A percentile compares a stretch with the other conserved stretches of the same genome.
Evolutionary conservation across 441 rosid genomes (phyloP).

Genomic region (Sinapis alba): DNA sequence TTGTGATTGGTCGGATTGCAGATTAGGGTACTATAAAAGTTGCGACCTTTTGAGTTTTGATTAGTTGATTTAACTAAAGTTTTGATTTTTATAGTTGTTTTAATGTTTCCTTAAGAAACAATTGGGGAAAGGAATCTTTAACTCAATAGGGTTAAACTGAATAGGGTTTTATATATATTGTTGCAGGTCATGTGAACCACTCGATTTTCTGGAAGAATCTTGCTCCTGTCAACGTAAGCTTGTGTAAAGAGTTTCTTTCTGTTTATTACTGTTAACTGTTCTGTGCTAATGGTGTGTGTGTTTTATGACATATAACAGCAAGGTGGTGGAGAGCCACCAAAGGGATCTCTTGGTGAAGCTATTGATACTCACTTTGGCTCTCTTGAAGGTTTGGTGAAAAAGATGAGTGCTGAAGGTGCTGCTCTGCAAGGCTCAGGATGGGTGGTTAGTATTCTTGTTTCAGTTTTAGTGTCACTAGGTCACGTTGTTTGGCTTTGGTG

Average conservation of each 20-base stretch:
- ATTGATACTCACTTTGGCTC: conserved; percentile 85
- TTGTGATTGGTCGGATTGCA: neutral
- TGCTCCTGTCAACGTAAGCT: conserved; percentile 65
- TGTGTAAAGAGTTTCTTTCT: neutral
- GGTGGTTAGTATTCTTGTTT: conserved; percentile 64
- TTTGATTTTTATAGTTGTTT: neutral
- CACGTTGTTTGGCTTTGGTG: neutral
- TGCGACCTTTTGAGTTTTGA: neutral
- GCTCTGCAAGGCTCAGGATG: conserved; percentile 99
- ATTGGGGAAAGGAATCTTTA: neutral
- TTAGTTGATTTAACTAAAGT: neutral
- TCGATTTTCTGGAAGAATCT: conserved; percentile 95
- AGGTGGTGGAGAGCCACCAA: conserved; percentile 96
- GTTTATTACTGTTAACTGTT: neutral
- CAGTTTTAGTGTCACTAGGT: neutral
- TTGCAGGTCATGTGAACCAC: conserved; percentile 89
- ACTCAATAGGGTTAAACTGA: too few species aligned
- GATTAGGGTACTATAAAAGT: neutral
- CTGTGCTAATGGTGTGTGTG: neutral
- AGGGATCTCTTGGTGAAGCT: conserved; percentile 69
- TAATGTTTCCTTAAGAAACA: neutral
- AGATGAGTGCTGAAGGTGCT: conserved; percentile 88
- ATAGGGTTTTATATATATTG: neutral
- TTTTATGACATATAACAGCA: conserved; percentile 47
- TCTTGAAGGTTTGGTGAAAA: conserved; percentile 64